Percentiles rank a stretch among this genome's conserved stretches.
Conservation (phyloP, 2,329 filamentous ascomycete species). For the Xylariaceae sp. region DNA sequence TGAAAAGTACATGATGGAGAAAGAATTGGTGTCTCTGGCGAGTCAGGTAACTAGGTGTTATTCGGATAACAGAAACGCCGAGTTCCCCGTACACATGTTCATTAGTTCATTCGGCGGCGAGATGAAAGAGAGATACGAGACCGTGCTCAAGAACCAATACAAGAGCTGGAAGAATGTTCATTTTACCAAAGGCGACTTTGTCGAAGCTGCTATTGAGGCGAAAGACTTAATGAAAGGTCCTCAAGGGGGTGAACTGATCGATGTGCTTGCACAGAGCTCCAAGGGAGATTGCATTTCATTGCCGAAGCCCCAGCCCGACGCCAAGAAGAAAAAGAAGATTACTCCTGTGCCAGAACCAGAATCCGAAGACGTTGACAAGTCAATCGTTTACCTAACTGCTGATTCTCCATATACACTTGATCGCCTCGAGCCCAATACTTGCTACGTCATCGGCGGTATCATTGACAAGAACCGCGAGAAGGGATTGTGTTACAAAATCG, state of each 20-base stretch:
- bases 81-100: conserved; percentile 70
- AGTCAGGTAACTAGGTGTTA: conserved; percentile 87
- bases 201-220: conserved; percentile 67
- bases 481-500: conserved; percentile 85
- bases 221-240: conserved; percentile 66
- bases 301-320: conserved; percentile 33
- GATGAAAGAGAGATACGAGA: conserved; percentile 80
- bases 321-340: conserved; percentile 38
- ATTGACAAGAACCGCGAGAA: conserved; percentile 98
- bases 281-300: conserved; percentile 39
- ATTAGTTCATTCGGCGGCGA: conserved; percentile 78
- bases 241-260: conserved; percentile 60
- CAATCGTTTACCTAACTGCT: conserved; percentile 83
- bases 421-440: conserved; percentile 82
- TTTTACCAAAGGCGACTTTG: conserved; percentile 75
- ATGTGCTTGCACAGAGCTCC: conserved; percentile 52
- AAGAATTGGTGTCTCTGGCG: conserved; percentile 80
- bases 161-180: conserved; percentile 77
- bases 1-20: conserved; percentile 84
- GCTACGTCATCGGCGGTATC: conserved; percentile 90
- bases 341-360: conserved; percentile 30
- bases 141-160: conserved; percentile 70
- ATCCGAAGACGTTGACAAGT: conserved; percentile 41
- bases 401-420: conserved; percentile 87
- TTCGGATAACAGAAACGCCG: conserved; percentile 77